phyloP scores from a whole-genome alignment of 108 stramenopile species.

The Cyclotella cryptica region DNA sequence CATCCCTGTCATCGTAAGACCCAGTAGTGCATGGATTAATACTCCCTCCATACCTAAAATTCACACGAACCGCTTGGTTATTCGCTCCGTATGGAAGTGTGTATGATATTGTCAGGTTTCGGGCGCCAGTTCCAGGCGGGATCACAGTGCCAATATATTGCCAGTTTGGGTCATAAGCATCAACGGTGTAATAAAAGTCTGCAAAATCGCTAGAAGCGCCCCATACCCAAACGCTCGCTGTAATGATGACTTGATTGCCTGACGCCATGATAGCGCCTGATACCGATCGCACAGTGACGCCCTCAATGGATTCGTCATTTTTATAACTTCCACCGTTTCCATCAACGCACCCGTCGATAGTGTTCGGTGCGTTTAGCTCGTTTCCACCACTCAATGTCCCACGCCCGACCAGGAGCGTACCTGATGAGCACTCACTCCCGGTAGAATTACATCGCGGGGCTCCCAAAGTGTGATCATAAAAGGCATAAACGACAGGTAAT shows the following conservation, averaged over 20 bases:
- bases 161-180: not conserved
- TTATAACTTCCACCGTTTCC: not conserved
- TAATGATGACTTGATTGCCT: not conserved
- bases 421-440: too few relatives aligned
- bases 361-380: too few relatives aligned
- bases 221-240: not conserved
- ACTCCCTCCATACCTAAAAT: not conserved
- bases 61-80: constrained; percentile 4
- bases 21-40: not conserved
- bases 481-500: too few relatives aligned
- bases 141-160: not conserved
- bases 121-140: not conserved
- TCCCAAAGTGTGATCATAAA: too few relatives aligned
- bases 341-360: not conserved
- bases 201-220: not conserved
- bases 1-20: constrained; percentile 12
- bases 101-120: not conserved
- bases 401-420: too few relatives aligned
- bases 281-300: not conserved
- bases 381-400: too few relatives aligned
- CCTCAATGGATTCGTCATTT: not conserved
- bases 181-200: constrained; percentile 8
- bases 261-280: not conserved
- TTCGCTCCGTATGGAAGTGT: not conserved
- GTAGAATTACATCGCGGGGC: too few relatives aligned